These are phyloP conservation scores for Plasmodium gonderi DNA, from an alignment of 169 alveolate species.

Conservation along the genomic window DNA sequence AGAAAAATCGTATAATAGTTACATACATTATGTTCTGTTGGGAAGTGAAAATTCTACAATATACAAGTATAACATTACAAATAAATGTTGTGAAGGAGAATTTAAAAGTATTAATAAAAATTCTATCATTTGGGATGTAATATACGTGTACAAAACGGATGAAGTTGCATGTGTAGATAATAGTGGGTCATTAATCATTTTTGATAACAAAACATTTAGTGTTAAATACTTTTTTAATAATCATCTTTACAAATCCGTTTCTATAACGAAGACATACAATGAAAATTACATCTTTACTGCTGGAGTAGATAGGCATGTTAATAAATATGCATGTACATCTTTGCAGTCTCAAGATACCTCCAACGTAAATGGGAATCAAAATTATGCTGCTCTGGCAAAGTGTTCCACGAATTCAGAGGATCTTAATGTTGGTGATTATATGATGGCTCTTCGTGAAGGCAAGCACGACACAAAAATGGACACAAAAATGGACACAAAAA, in stretches of 20 bases:
- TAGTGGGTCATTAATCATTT: conserved; percentile 14
- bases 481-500: not conserved
- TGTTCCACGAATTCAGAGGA: no score
- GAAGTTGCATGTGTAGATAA: conserved; percentile 63
- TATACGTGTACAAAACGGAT: conserved; percentile 39
- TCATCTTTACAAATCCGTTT: conserved; percentile 32
- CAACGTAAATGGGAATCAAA: not conserved
- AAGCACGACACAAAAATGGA: not conserved
- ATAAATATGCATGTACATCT: conserved; percentile 6
- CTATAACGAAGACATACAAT: conserved; percentile 35
- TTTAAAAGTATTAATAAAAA: conserved; percentile 17
- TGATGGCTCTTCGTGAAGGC: not conserved
- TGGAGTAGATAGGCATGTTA: conserved; percentile 39
- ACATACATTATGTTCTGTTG: conserved; percentile 42
- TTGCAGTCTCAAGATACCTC: not conserved
- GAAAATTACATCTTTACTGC: conserved; percentile 23
- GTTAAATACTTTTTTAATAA: conserved; percentile 26
- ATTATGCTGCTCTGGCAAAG: no score
- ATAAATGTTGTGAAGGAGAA: conserved; percentile 23
- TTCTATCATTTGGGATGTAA: conserved; percentile 42
- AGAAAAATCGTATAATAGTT: conserved; percentile 26
- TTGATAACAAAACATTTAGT: conserved; percentile 6
- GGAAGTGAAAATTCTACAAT: conserved; percentile 66
- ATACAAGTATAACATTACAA: conserved; percentile 30
- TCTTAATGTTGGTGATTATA: no score